These are phyloP conservation scores for Pezicula rhizophila DNA, from an alignment of 2,329 filamentous ascomycete genomes.

Conservation along the genomic window DNA sequence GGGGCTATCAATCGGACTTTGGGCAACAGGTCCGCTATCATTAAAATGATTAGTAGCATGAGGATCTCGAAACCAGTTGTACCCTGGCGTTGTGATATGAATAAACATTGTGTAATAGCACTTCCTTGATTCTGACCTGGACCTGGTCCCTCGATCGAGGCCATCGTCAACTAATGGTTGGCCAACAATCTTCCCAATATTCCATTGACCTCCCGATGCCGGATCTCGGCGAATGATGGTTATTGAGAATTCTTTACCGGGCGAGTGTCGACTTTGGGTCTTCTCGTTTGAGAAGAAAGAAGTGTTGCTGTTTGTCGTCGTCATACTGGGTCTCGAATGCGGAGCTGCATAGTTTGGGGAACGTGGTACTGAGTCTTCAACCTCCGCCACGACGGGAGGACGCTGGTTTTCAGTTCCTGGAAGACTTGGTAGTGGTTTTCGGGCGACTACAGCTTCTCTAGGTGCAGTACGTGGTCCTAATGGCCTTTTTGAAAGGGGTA, in stretches of 20 bases:
- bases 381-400: background rate
- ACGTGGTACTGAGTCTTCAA: constrained; percentile 1
- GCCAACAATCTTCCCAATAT: constrained; percentile 58
- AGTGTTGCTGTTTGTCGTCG: constrained; percentile 3
- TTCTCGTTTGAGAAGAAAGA: background rate
- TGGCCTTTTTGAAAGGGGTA: constrained; percentile 6
- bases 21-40: background rate
- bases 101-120: constrained; percentile 27
- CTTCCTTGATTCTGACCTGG: constrained; percentile 31
- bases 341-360: background rate
- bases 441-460: constrained; percentile 7
- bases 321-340: background rate
- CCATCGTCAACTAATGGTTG: constrained; percentile 9
- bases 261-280: background rate
- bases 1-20: background rate
- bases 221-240: constrained; percentile 69
- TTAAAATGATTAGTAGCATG: constrained; percentile 4
- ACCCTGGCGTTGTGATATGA: constrained; percentile 26
- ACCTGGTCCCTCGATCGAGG: constrained; percentile 19
- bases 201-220: constrained; percentile 65
- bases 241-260: constrained; percentile 20
- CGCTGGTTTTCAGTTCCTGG: background rate
- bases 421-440: constrained; percentile 13
- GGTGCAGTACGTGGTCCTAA: constrained; percentile 15
- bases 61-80: constrained; percentile 21